Conservation (phyloP, 768 basidiomycete genomes). For the Leucocoprinus birnbaumii region DNA sequence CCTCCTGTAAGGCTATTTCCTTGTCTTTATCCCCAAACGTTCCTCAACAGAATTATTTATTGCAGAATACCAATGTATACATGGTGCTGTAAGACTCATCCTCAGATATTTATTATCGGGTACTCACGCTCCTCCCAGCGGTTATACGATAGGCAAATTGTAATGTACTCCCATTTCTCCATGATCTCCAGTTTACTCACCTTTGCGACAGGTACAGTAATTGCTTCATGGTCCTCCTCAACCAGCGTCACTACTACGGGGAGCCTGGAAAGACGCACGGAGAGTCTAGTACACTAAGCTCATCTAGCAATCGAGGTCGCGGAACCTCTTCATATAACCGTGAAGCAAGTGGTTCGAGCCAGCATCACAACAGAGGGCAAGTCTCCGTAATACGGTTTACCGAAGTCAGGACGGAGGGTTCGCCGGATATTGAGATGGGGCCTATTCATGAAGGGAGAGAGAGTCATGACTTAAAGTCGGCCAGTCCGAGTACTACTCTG, state of each 20-base stretch:
- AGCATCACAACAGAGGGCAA: not conserved
- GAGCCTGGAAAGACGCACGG: not conserved
- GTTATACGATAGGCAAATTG: constrained; percentile 7
- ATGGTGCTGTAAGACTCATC: not conserved
- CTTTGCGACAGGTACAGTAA: constrained; percentile 2
- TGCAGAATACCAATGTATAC: not conserved
- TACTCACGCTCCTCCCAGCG: not conserved
- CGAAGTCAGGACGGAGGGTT: not conserved
- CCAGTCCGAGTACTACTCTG: too few species aligned
- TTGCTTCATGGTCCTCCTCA: constrained; percentile 10
- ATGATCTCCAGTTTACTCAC: not conserved
- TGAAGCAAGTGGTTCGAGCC: too few species aligned
- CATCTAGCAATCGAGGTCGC: not conserved
- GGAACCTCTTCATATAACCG: too few species aligned
- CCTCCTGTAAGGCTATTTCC: constrained; percentile 9
- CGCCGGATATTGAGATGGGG: too few species aligned
- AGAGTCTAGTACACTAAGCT: too few species aligned
- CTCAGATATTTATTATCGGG: not conserved
- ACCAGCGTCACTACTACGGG: constrained; percentile 2
- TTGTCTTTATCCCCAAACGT: too few species aligned
- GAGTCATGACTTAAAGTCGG: too few species aligned
- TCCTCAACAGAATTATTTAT: not conserved
- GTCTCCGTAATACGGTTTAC: not conserved
- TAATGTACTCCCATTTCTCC: not conserved
- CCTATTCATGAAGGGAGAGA: too few species aligned